A percentile compares a stretch with the other conserved stretches of the same genome.
Evolutionary conservation across 352 stramenopile genomes (phyloP).

Genomic region (Pythium insidiosum): DNA sequence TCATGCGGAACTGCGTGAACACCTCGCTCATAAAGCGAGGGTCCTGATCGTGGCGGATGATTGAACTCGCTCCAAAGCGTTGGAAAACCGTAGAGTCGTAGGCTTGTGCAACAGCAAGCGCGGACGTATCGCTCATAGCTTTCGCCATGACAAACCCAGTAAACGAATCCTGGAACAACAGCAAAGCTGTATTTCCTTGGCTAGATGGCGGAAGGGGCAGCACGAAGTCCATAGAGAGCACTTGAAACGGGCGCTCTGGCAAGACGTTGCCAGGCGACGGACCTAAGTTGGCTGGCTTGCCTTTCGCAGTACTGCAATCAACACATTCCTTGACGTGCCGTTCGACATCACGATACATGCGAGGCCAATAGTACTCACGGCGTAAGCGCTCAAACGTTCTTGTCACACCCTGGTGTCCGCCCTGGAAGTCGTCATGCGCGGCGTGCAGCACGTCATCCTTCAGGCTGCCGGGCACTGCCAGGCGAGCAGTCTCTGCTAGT

Average conservation of each 20-base stretch:
- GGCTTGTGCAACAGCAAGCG: conserved; percentile 12
- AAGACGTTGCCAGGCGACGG: no score
- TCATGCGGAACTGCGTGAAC: no score
- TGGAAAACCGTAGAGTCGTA: no score
- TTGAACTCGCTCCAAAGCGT: no score
- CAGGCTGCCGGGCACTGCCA: conserved; percentile 5
- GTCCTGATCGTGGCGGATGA: no score
- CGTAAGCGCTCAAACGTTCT: conserved; percentile 7
- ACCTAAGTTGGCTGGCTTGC: neutral
- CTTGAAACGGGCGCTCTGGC: no score
- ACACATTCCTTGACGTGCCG: no score
- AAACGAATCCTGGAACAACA: conserved; percentile 19
- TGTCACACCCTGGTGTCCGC: conserved; percentile 4
- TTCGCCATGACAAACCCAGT: conserved; percentile 16
- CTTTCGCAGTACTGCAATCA: conserved; percentile 8
- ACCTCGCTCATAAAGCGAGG: no score
- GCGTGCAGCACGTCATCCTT: neutral
- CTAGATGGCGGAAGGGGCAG: neutral
- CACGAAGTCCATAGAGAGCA: conserved; percentile 9
- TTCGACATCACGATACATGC: conserved; percentile 5
- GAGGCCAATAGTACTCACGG: no score
- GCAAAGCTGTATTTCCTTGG: conserved; percentile 7
- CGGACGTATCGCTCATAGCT: conserved; percentile 3
- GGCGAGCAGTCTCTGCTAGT: no score
- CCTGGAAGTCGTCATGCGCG: no score